phyloP scores from a whole-genome alignment of 805 yeast species.

The Lipomyces sp. region DNA sequence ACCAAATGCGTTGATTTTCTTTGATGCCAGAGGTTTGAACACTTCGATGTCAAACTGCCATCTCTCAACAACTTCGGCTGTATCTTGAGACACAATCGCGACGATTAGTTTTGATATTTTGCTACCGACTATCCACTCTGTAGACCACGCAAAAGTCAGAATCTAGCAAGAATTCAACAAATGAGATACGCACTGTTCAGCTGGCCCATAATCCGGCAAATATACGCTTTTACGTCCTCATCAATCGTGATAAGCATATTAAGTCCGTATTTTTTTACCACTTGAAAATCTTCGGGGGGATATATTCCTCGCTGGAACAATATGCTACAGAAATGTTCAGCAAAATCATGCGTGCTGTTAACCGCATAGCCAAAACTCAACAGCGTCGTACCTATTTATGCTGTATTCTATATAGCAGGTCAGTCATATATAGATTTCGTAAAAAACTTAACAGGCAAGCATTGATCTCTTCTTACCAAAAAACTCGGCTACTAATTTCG shows the following conservation, averaged over 20 bases:
- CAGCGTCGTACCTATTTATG: slow-evolving; percentile 45
- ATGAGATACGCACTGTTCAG: slow-evolving; percentile 44
- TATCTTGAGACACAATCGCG: slow-evolving; percentile 65
- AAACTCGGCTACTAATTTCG: slow-evolving; percentile 75
- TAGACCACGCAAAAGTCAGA: neutral
- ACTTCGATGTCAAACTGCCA: slow-evolving; percentile 79
- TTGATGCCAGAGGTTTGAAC: slow-evolving; percentile 22
- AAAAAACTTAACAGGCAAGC: neutral
- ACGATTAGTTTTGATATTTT: slow-evolving; percentile 65
- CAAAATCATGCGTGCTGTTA: neutral
- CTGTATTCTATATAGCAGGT: slow-evolving; percentile 52
- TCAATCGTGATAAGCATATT: slow-evolving; percentile 69
- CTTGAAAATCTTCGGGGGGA: slow-evolving; percentile 78
- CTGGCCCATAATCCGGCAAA: slow-evolving; percentile 64
- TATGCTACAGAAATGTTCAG: slow-evolving; percentile 45
- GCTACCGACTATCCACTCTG: slow-evolving; percentile 68
- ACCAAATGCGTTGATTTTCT: neutral
- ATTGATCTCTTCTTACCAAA: slow-evolving; percentile 45
- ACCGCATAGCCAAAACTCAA: neutral
- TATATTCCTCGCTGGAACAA: slow-evolving; percentile 87
- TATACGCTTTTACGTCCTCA: slow-evolving; percentile 69
- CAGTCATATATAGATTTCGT: neutral
- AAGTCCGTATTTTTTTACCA: slow-evolving; percentile 75
- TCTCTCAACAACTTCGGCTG: slow-evolving; percentile 68
- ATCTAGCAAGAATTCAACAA: neutral